Evolutionary conservation across 2,329 filamentous ascomycete species (phyloP).

Genomic region (Fusarium clavum): DNA sequence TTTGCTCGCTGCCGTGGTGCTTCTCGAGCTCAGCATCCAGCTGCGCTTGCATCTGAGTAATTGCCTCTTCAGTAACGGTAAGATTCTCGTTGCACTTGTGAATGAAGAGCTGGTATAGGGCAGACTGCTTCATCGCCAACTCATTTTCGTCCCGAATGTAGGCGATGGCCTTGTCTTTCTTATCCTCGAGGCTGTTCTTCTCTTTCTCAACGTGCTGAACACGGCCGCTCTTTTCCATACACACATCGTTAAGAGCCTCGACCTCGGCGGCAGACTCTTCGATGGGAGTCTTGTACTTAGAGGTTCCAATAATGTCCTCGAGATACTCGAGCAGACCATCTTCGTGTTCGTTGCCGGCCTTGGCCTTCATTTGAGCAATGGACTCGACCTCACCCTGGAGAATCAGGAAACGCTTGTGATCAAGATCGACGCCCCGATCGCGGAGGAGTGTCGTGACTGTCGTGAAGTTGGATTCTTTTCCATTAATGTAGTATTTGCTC

Average conservation of each 20-base stretch:
- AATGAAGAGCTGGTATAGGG: slow-evolving; percentile 92
- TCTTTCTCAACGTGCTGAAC: slow-evolving; percentile 99
- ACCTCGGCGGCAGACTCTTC: slow-evolving; percentile 93
- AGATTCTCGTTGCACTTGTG: slow-evolving; percentile 91
- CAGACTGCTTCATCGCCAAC: slow-evolving; percentile 86
- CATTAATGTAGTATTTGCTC: slow-evolving; percentile 98
- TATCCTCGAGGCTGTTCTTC: slow-evolving; percentile 90
- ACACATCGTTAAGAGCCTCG: slow-evolving; percentile 92
- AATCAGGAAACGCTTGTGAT: slow-evolving; percentile 98
- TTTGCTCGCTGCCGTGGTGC: slow-evolving; percentile 87
- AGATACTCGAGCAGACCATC: slow-evolving; percentile 96
- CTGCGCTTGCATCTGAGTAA: slow-evolving; percentile 88
- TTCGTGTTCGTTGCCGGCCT: slow-evolving; percentile 93
- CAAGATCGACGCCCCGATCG: slow-evolving; percentile 90
- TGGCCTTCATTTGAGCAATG: slow-evolving; percentile 99
- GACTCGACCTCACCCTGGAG: slow-evolving; percentile 98
- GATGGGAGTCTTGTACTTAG: slow-evolving; percentile 97
- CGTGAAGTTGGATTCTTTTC: slow-evolving; percentile 90
- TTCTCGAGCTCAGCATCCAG: slow-evolving; percentile 90
- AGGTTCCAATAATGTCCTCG: slow-evolving; percentile 98
- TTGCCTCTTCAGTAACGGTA: slow-evolving; percentile 87
- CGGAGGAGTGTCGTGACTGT: slow-evolving; percentile 87
- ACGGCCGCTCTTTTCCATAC: slow-evolving; percentile 91
- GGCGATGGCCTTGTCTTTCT: slow-evolving; percentile 93
- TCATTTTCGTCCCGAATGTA: slow-evolving; percentile 96